Percentiles rank a stretch among this genome's conserved stretches.
Evolutionary conservation across 768 basidiomycete species (phyloP).

Genomic region (Tylopilus cervinicoccineus): DNA sequence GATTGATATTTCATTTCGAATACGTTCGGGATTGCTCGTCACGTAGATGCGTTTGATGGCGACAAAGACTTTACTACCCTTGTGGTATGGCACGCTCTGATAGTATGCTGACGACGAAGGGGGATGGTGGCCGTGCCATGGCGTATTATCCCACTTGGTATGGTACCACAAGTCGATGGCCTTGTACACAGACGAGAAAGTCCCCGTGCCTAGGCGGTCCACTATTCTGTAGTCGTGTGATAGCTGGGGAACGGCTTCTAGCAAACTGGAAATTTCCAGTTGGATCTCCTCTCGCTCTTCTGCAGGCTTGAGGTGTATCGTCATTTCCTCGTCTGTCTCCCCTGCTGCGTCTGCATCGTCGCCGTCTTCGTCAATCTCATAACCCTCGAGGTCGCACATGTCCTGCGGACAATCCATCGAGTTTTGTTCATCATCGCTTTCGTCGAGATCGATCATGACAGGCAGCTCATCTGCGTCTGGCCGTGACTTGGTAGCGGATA

Average conservation of each 20-base stretch:
- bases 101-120: conserved; percentile 60
- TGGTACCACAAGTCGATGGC: conserved; percentile 79
- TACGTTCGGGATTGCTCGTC: conserved; percentile 89
- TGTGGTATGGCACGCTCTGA: conserved; percentile 45
- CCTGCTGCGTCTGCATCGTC: conserved; percentile 31
- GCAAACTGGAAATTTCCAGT: conserved; percentile 72
- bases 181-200: conserved; percentile 99
- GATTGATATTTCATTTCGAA: conserved; percentile 89
- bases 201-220: conserved; percentile 93
- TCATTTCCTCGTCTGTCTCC: conserved; percentile 59
- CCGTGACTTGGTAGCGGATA: conserved; percentile 20
- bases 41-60: conserved; percentile 97
- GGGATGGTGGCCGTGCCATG: conserved; percentile 69
- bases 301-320: conserved; percentile 50
- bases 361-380: conserved; percentile 33
- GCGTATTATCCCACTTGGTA: conserved; percentile 68
- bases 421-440: conserved; percentile 37
- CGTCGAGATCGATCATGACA: conserved; percentile 44
- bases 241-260: conserved; percentile 63
- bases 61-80: conserved; percentile 64
- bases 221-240: conserved; percentile 68
- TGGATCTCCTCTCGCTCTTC: conserved; percentile 75
- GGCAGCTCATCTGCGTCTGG: conserved; percentile 23
- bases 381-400: conserved; percentile 33
- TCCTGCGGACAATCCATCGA: conserved; percentile 37